Evolutionary conservation across 1,284 basidiomycete genomes (phyloP).

Genomic region (Bondarzewia mesenterica): DNA sequence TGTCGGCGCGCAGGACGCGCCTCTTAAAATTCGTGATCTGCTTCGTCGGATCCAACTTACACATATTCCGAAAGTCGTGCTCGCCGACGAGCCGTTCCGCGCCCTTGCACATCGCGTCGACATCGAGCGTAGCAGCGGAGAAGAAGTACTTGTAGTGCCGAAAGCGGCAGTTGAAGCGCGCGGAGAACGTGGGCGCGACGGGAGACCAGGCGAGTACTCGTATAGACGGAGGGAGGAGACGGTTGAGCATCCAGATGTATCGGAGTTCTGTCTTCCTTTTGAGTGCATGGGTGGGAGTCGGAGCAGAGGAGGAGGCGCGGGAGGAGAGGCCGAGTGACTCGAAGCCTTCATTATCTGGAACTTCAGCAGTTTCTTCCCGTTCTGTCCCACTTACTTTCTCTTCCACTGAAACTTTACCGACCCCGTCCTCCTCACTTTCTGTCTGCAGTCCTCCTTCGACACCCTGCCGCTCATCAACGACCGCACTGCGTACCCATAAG

Average conservation of each 20-base stretch:
- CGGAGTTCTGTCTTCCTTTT: slow-evolving; percentile 50
- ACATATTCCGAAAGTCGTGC: slow-evolving; percentile 95
- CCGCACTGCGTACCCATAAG: slow-evolving; percentile 60
- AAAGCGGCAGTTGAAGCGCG: slow-evolving; percentile 81
- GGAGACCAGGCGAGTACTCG: slow-evolving; percentile 95
- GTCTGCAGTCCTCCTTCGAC: neutral
- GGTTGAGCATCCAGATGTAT: slow-evolving; percentile 81
- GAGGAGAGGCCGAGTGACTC: slow-evolving; percentile 18
- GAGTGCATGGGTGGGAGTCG: slow-evolving; percentile 9
- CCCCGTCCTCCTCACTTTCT: neutral
- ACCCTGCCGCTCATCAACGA: slow-evolving; percentile 10
- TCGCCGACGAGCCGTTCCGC: slow-evolving; percentile 74
- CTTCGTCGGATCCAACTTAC: slow-evolving; percentile 91
- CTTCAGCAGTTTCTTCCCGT: slow-evolving; percentile 14
- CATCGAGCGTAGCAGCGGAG: slow-evolving; percentile 38
- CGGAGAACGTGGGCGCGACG: slow-evolving; percentile 73
- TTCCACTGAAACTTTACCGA: slow-evolving; percentile 20
- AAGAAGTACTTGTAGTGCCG: slow-evolving; percentile 99
- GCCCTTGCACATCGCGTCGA: slow-evolving; percentile 72
- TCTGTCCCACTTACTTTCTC: slow-evolving; percentile 9
- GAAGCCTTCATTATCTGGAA: slow-evolving; percentile 2
- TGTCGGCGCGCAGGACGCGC: slow-evolving; percentile 56
- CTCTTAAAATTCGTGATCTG: slow-evolving; percentile 80
- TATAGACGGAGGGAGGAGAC: slow-evolving; percentile 85
- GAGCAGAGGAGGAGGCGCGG: slow-evolving; percentile 17